These are phyloP conservation scores for Kingdonia uniflora DNA, from an alignment of 164 flowering plant species.

Conservation along the genomic window DNA sequence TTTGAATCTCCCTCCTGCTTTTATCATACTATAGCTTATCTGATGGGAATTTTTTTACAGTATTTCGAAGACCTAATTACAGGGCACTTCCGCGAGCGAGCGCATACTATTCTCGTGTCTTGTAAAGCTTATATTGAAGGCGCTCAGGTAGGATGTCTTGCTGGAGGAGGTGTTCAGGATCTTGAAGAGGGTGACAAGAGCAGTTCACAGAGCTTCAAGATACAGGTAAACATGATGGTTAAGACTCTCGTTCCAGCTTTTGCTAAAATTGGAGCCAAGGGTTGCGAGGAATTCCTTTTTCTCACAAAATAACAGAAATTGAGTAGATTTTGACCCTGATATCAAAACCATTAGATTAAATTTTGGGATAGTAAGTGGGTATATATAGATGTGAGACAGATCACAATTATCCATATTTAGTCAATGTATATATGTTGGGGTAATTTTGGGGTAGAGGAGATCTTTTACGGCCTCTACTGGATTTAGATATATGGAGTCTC, in stretches of 20 bases:
- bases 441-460: too few species aligned
- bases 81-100: conserved; percentile 5
- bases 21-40: too few species aligned
- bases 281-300: neutral
- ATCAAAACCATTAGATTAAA: too few species aligned
- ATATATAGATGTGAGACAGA: too few species aligned
- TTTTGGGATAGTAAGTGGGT: too few species aligned
- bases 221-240: neutral
- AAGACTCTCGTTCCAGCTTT: neutral
- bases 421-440: too few species aligned
- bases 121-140: conserved; percentile 6
- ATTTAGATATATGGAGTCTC: too few species aligned
- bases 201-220: neutral
- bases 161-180: conserved; percentile 1
- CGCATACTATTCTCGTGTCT: conserved; percentile 1
- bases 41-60: neutral
- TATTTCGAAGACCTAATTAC: neutral
- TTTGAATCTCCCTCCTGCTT: too few species aligned
- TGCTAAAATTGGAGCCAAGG: neutral
- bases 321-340: too few species aligned
- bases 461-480: too few species aligned
- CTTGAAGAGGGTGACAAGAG: conserved; percentile 1
- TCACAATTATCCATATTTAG: too few species aligned
- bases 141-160: conserved; percentile 3
- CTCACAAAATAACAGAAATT: too few species aligned